Base-by-base conservation (phyloP, 768 basidiomycete genomes). In the Pulveroboletus sp. region DNA sequence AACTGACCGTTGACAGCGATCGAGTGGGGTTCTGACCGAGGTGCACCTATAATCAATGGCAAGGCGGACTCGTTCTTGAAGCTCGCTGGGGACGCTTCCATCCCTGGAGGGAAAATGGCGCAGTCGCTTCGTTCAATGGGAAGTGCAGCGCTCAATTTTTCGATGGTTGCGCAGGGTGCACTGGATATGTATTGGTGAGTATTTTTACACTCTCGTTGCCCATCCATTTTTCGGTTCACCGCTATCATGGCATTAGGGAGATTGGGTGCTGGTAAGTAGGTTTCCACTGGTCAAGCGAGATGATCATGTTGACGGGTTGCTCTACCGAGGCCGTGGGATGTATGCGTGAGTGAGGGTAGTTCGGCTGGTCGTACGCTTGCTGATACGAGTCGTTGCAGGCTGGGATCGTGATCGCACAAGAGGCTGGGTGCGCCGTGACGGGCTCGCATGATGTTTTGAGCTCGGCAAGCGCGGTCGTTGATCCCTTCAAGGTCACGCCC, bases 11-110 rank as follows among this genome's bases (percentile, higher is more conserved):
- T 26, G 24, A 13, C 71, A 78, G 91, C 83, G 10, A 74, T 92
- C 33, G 93, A 96, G 68, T 97, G 90, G 89, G 93, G 92, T 35
- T 84, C 87, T 3, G 89, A 93, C 64, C 78, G 92, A 26, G 72
- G 74, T 6, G 62, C 69, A 10, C 71, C 69, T 8, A 71, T 76
- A 9, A 76, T 92, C 35, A 61, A 64, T 6, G 71, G 76, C 44
- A 93, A 93, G 62, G 71, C 76, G 0, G 68, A 68, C 24, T 86
- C 88, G 8, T 94, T 89, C 67, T 71, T 78, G 46, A 79, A 81
- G 8, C 79, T 98, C 9, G 85, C 88, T 2, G 90, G 86, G 1
- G 78, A 93, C 53, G 78, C 81, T 0, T 72, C 69, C 0, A 75
- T 93, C 36, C 66, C 70, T 17, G 83, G 83, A 4, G 94, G 90